Conservation (phyloP, 2,329 filamentous ascomycete genomes). For the Colletotrichum noveboracense region DNA sequence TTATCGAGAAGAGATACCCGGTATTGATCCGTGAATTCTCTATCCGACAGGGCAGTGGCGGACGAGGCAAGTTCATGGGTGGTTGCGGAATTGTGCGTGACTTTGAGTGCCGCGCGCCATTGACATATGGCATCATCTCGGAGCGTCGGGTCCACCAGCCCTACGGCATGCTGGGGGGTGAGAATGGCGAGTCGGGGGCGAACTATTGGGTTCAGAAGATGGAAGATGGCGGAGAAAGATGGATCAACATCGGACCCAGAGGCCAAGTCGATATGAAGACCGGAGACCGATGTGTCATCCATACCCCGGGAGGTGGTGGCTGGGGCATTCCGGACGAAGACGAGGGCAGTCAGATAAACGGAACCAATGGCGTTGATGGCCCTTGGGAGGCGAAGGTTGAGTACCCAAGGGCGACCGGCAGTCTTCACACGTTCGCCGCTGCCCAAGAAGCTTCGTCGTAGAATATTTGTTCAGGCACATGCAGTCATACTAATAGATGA, state of each 20-base stretch:
- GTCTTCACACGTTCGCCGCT: neutral
- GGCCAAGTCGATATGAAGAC: slow-evolving; percentile 63
- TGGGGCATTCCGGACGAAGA: slow-evolving; percentile 46
- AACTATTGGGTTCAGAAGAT: slow-evolving; percentile 67
- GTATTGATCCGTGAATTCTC: slow-evolving; percentile 74
- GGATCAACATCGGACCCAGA: slow-evolving; percentile 63
- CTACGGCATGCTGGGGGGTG: slow-evolving; percentile 74
- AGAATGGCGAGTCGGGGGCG: slow-evolving; percentile 68
- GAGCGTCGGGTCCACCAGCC: slow-evolving; percentile 74
- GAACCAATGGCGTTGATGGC: neutral
- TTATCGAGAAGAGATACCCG: slow-evolving; percentile 79
- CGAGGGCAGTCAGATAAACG: neutral
- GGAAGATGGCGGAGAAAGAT: slow-evolving; percentile 27
- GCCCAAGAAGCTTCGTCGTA: neutral
- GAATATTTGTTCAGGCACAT: neutral
- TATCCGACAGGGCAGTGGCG: slow-evolving; percentile 67
- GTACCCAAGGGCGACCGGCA: neutral
- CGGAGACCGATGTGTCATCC: slow-evolving; percentile 65
- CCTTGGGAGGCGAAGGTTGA: neutral
- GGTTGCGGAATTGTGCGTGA: slow-evolving; percentile 73
- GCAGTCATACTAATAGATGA: rapidly evolving
- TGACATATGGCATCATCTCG: slow-evolving; percentile 73
- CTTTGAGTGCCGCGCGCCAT: slow-evolving; percentile 73
- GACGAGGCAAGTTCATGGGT: slow-evolving; percentile 64
- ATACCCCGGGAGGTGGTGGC: slow-evolving; percentile 67